A percentile compares a stretch with the other conserved stretches of the same genome.
These are phyloP conservation scores for Acorus calamus DNA, from an alignment of 106 monocot species.

Conservation along the genomic window DNA sequence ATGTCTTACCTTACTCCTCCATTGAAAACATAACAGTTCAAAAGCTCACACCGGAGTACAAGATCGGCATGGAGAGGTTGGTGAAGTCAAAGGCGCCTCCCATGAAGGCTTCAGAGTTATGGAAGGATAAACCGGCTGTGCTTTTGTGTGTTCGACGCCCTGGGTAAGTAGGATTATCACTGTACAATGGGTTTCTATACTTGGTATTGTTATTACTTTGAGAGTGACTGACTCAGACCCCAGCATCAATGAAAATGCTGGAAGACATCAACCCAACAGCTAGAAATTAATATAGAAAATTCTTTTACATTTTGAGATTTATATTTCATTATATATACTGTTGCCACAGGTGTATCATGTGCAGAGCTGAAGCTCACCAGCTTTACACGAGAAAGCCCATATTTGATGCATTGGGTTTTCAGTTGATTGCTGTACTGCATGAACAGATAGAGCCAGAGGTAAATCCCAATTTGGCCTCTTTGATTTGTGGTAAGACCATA, in stretches of 20 bases:
- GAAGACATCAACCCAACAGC: no score
- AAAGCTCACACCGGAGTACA: slow-evolving; percentile 31
- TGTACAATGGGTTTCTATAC: no score
- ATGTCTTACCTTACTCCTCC: slow-evolving; percentile 20
- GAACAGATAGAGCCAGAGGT: slow-evolving; percentile 37
- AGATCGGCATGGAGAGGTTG: slow-evolving; percentile 17
- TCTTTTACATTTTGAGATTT: no score
- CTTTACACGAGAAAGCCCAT: slow-evolving; percentile 29
- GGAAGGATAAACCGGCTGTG: slow-evolving; percentile 26
- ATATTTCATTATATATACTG: no score
- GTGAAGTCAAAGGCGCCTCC: slow-evolving; percentile 13
- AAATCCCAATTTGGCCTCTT: background rate
- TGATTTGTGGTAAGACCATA: no score
- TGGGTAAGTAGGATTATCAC: slow-evolving; percentile 13
- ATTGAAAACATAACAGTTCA: slow-evolving; percentile 29
- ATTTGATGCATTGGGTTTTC: slow-evolving; percentile 35
- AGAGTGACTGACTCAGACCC: no score
- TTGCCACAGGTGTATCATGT: slow-evolving; percentile 28
- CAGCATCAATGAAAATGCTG: no score
- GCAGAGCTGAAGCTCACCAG: slow-evolving; percentile 38
- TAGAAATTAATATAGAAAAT: no score
- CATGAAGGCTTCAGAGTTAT: slow-evolving; percentile 30
- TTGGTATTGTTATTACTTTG: no score
- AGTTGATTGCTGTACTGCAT: slow-evolving; percentile 31
- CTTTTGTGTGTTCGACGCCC: slow-evolving; percentile 27